Evolutionary conservation across 2,329 filamentous ascomycete genomes (phyloP).

Genomic region (Pseudogymnoascus sp.): DNA sequence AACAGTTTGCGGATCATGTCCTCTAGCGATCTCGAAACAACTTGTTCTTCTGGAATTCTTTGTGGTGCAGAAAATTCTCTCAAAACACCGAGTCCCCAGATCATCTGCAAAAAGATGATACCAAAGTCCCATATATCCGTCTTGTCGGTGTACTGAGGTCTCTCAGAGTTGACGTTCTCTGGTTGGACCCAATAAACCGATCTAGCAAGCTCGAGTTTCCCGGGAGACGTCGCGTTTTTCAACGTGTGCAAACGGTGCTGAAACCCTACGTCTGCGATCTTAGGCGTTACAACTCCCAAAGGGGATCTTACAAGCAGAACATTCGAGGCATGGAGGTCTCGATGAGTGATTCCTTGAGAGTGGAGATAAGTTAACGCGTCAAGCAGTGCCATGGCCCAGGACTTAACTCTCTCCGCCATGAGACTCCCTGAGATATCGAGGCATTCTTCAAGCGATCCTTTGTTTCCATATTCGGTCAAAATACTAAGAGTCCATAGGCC

Average conservation of each 20-base stretch:
- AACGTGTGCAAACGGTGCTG: slow-evolving; percentile 62
- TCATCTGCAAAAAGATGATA: slow-evolving; percentile 86
- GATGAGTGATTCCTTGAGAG: slow-evolving; percentile 75
- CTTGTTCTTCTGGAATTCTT: slow-evolving; percentile 63
- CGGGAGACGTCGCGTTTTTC: slow-evolving; percentile 39
- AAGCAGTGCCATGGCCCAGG: slow-evolving; percentile 87
- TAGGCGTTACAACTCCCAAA: slow-evolving; percentile 64
- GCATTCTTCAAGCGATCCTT: slow-evolving; percentile 75
- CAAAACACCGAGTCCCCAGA: slow-evolving; percentile 74
- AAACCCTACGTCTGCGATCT: slow-evolving; percentile 68
- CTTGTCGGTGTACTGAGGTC: slow-evolving; percentile 63
- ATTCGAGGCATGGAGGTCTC: slow-evolving; percentile 73
- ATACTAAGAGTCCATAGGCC: slow-evolving; percentile 66
- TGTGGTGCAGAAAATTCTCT: slow-evolving; percentile 74
- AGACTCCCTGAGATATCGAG: slow-evolving; percentile 73
- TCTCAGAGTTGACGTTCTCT: slow-evolving; percentile 60
- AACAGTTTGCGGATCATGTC: slow-evolving; percentile 83
- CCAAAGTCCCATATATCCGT: slow-evolving; percentile 95
- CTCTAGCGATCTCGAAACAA: slow-evolving; percentile 67
- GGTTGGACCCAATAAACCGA: slow-evolving; percentile 78
- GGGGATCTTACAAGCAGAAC: slow-evolving; percentile 67
- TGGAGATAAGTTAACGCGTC: slow-evolving; percentile 86
- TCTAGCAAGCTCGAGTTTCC: slow-evolving; percentile 55
- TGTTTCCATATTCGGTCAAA: slow-evolving; percentile 70
- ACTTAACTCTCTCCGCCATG: slow-evolving; percentile 67